These are phyloP conservation scores for Naganishia albida DNA, from an alignment of 1,284 basidiomycete genomes.

Conservation along the genomic window DNA sequence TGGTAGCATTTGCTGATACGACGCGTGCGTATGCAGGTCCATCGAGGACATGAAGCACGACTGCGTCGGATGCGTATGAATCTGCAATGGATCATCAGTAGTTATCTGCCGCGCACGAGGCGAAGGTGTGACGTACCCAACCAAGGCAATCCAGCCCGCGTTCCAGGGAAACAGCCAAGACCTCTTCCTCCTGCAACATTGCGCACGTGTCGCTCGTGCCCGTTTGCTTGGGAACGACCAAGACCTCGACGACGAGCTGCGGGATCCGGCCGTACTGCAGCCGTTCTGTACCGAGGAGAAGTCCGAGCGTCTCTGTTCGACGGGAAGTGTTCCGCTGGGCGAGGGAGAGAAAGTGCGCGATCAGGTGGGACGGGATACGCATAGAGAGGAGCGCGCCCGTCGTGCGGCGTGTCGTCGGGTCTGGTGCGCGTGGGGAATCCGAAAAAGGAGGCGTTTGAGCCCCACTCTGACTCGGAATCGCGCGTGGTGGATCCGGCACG, in stretches of 20 bases:
- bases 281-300: constrained; percentile 62
- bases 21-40: constrained; percentile 71
- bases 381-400: constrained; percentile 21
- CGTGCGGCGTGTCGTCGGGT: constrained; percentile 3
- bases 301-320: constrained; percentile 67
- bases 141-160: constrained; percentile 77
- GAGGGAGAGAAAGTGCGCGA: constrained; percentile 64
- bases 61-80: constrained; percentile 88
- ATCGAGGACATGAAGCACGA: constrained; percentile 60
- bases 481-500: neutral
- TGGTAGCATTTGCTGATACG: constrained; percentile 80
- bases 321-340: constrained; percentile 63
- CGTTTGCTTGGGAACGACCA: constrained; percentile 78
- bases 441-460: too few species aligned
- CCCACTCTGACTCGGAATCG: neutral
- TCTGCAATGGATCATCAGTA: constrained; percentile 57
- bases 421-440: neutral
- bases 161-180: constrained; percentile 77
- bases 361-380: constrained; percentile 22
- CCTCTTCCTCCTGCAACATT: constrained; percentile 79
- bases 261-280: constrained; percentile 7
- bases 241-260: constrained; percentile 63
- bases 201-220: constrained; percentile 83
- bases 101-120: neutral
- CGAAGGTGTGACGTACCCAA: constrained; percentile 65